Base-by-base conservation (phyloP, 768 basidiomycete genomes). In the Agaricus sinodeliciosus region DNA sequence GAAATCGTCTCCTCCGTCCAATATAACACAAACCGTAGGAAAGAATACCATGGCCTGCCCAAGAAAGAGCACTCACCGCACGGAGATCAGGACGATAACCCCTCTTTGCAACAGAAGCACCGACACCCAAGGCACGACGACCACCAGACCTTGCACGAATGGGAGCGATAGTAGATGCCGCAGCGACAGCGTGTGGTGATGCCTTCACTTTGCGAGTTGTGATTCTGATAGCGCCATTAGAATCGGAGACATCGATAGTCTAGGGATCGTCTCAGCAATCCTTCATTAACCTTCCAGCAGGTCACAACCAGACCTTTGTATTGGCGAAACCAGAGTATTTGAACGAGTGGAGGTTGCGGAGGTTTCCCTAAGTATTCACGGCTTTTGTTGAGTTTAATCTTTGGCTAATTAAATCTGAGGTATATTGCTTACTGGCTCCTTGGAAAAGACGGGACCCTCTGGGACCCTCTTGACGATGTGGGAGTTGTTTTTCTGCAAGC, bases 321-420 rank as follows among this genome's bases (percentile, higher is more conserved):
- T 94, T 94, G 63, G 87, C 82, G 55, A 94, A 74, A 54, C 92
- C 91, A 55, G 92, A 95, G 77, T 79, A 93, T 67, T 94, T 95
- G 79, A 80, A 78, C n/a, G 92, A 94, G 76, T 94, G 87, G 59
- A 91, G 62, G 75, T 89, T 93, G 55, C 78, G 75, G 68, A 93
- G 82, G 74, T 92, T 92, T 60, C 89, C 92, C 90, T 91, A 54
- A 26, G 7, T 45, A 26, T n/a, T 35, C 15, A 18, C 25, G 56
- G 35, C 45, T 54, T 42, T 19, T 15, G 40, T 54, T 52, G 25
- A 52, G 51, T 22, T 52, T 41, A 42, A 48, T 35, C 28, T 31
- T 37, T 40, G 28, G 44, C 7, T 42, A 40, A 39, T 18, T 15
- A 31, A 7, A 18, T 8, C 7, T 36, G 28, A 37, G 43, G 39